phyloP scores from a whole-genome alignment of 768 basidiomycete species.

The Gautieria morchelliformis region DNA sequence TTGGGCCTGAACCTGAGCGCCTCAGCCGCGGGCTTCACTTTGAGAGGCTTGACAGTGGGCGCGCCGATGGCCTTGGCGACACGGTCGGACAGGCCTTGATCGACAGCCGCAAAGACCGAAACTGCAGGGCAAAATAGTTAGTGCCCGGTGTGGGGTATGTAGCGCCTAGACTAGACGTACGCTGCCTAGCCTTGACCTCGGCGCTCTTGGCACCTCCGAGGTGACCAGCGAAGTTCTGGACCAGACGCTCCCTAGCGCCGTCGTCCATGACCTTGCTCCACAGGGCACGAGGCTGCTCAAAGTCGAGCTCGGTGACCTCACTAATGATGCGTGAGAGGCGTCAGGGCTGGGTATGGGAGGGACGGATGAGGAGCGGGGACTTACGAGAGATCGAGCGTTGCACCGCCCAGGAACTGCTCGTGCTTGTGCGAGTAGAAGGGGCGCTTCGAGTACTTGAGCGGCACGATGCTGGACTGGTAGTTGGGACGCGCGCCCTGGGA shows the following conservation, averaged over 20 bases:
- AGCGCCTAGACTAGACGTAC: constrained; percentile 32
- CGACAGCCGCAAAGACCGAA: constrained; percentile 70
- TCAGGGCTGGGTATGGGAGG: neutral
- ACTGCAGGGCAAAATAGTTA: constrained; percentile 30
- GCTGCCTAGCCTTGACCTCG: constrained; percentile 51
- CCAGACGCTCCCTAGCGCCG: constrained; percentile 46
- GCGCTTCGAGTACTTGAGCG: constrained; percentile 51
- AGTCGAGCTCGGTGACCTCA: constrained; percentile 78
- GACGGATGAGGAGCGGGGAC: neutral
- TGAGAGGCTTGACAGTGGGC: constrained; percentile 46
- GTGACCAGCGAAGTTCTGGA: constrained; percentile 59
- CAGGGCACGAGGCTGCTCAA: constrained; percentile 71
- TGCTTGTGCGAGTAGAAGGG: constrained; percentile 38
- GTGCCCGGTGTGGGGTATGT: neutral
- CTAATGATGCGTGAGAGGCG: constrained; percentile 22
- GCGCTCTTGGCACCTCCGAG: constrained; percentile 50
- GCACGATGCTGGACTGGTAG: constrained; percentile 72
- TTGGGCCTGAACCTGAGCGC: constrained; percentile 39
- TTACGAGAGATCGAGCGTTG: constrained; percentile 45
- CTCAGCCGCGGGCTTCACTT: constrained; percentile 49
- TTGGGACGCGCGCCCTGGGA: constrained; percentile 82
- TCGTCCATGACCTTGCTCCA: constrained; percentile 64
- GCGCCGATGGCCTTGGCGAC: constrained; percentile 68
- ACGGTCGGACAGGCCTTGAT: constrained; percentile 63
- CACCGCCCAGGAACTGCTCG: constrained; percentile 67